Base-by-base conservation (phyloP, 2,329 filamentous ascomycete genomes). In the Metarhizium anisopliae region DNA sequence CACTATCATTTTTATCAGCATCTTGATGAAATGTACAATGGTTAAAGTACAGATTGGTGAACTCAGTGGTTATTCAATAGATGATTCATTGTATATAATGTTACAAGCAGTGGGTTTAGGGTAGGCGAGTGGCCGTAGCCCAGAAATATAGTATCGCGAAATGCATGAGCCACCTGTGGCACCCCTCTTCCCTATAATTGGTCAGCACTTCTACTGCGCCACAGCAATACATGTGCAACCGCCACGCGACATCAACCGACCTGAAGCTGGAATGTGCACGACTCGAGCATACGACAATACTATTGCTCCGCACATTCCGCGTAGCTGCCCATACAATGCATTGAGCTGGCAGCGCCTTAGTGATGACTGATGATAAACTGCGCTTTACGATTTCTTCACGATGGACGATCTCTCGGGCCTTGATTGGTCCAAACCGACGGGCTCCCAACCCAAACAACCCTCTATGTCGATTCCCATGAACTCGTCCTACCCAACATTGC, bases 361-460 rank as follows among this genome's bases (percentile, higher is more conserved):
- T 47, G 18, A 51, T 52, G 49, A 43, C 53, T 47, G 58, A 45
- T 16, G 52, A 56, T 42, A 53, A 29, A 47, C 29, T 40, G 42
- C 36, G 35, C n/a, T 40, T 42, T 47, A 40, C 52, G 38, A 36
- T 25, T 50, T 35, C 35, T 57, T 58, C 56, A 72, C 65, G 56
- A 86, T 86, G 83, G 80, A 85, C 62, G 82, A 86, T 70, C 77
- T 85, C 51, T 77, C 79, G 51, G 77, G 79, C 60, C 74, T 85
- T 62, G 79, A 80, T 69, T 86, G 82, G 82, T 80, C 70, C 59
- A 77, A 79, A 67, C 63, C 71, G 47, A 58, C 62, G 20, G 62
- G 60, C 50, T 59, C 59, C 49, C 68, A 68, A 58, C 60, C 67
- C 52, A 71, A 69, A 54, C 68, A 71, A 57, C 71, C 75, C 14